Evolutionary conservation across 2,329 filamentous ascomycete species (phyloP).

Genomic region (Hypomyces rosellus): DNA sequence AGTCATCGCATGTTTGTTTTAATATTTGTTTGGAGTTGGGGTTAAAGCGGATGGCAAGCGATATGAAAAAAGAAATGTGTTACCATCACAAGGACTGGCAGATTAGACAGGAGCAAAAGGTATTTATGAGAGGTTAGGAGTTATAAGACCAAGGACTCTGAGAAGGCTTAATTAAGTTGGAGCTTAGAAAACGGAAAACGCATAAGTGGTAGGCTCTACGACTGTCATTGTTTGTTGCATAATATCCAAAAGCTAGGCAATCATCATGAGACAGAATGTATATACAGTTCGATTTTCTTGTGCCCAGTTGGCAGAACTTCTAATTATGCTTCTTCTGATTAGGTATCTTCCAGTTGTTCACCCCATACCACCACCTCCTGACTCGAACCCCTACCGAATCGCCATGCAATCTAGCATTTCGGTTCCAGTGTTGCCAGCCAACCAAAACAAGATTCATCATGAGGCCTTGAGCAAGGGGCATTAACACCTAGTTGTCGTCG

Average conservation of each 20-base stretch:
- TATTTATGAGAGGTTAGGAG: not conserved
- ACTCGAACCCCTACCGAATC: slow-evolving; percentile 68
- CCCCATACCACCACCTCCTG: slow-evolving; percentile 88
- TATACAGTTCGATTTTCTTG: not conserved
- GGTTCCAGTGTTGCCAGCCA: slow-evolving; percentile 90
- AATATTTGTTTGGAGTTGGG: slow-evolving; percentile 8
- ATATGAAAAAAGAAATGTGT: slow-evolving; percentile 6
- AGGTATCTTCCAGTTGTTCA: slow-evolving; percentile 84
- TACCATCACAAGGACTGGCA: slow-evolving; percentile 5
- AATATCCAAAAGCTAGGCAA: too few relatives aligned
- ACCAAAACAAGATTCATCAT: slow-evolving; percentile 80
- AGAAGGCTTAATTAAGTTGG: not conserved
- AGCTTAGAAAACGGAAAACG: not conserved
- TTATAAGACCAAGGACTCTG: not conserved
- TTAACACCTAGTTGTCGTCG: slow-evolving; percentile 54
- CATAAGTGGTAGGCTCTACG: not conserved
- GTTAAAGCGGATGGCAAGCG: slow-evolving; percentile 4
- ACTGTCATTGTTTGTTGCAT: slow-evolving; percentile 2
- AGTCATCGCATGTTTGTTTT: slow-evolving; percentile 12
- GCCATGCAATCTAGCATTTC: slow-evolving; percentile 68
- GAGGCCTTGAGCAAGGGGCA: slow-evolving; percentile 82
- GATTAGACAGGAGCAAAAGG: slow-evolving; percentile 1
- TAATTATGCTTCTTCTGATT: slow-evolving; percentile 34
- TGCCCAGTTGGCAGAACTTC: not conserved
- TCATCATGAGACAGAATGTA: not conserved